Evolutionary conservation across 1,284 basidiomycete species (phyloP).

Genomic region (Ceratobasidium sp.): DNA sequence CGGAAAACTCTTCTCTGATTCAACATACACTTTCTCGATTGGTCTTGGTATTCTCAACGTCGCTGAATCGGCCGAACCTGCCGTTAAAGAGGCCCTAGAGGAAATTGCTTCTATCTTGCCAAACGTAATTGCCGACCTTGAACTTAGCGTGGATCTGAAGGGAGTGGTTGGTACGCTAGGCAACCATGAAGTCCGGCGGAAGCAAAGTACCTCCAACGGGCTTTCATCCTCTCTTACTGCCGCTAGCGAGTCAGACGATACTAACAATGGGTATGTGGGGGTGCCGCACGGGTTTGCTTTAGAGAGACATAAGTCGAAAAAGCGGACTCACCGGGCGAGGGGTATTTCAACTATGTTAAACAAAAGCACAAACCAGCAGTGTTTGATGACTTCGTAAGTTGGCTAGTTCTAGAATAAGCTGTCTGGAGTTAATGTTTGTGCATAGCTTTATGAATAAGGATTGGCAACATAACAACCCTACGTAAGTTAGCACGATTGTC

Average conservation of each 20-base stretch:
- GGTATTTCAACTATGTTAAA: not conserved
- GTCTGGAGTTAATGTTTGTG: too few relatives aligned
- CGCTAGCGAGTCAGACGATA: not conserved
- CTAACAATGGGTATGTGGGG: too few relatives aligned
- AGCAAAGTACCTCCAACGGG: too few relatives aligned
- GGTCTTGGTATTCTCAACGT: conserved; percentile 59
- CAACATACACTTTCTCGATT: not conserved
- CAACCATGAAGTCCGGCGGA: conserved; percentile 52
- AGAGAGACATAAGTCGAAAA: conserved; percentile 26
- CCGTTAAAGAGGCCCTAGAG: too few relatives aligned
- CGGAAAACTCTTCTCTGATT: conserved; percentile 61
- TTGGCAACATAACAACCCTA: conserved; percentile 77
- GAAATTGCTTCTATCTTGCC: too few relatives aligned
- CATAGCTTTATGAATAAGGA: conserved; percentile 85
- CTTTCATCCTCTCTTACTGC: too few relatives aligned
- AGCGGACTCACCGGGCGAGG: conserved; percentile 35
- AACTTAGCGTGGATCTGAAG: not conserved
- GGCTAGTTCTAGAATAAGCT: not conserved
- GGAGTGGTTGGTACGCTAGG: conserved; percentile 63
- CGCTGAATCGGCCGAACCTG: conserved; percentile 47
- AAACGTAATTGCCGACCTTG: not conserved
- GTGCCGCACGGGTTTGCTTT: not conserved
- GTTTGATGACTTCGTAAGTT: conserved; percentile 49
- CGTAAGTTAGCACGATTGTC: conserved; percentile 56
- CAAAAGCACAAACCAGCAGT: conserved; percentile 40